Percentiles rank a stretch among this genome's conserved stretches.
Evolutionary conservation across 1,139 yeast genomes (phyloP).

Genomic region (Zhuliangozyma parablackwelliae): DNA sequence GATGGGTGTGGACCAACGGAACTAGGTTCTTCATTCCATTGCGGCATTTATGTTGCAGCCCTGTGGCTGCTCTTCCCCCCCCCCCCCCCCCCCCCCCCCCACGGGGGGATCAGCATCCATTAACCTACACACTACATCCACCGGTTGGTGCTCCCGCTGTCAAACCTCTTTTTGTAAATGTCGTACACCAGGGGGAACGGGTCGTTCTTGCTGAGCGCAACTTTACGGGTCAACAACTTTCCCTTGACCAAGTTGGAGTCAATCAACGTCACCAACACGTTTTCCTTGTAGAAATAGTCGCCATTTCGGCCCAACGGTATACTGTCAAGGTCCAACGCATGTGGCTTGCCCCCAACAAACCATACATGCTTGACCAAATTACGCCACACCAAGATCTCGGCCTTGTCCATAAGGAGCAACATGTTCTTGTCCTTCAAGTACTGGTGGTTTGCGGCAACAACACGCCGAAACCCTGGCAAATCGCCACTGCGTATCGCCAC

Average conservation of each 20-base stretch:
- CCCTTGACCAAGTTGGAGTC: conserved; percentile 54
- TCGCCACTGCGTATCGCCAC: conserved; percentile 38
- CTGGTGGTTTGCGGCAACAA: conserved; percentile 25
- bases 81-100: too few relatives aligned
- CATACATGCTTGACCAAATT: conserved; percentile 40
- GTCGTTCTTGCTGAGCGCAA: conserved; percentile 46
- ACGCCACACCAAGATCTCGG: conserved; percentile 41
- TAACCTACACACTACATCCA: too few relatives aligned
- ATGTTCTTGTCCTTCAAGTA: conserved; percentile 35
- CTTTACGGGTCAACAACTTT: conserved; percentile 43
- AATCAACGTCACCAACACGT: conserved; percentile 44
- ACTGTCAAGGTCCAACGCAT: conserved; percentile 26
- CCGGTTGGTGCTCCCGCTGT: conserved; percentile 4
- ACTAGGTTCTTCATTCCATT: too few relatives aligned
- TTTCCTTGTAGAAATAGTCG: conserved; percentile 39
- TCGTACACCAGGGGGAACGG: conserved; percentile 46
- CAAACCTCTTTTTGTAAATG: conserved; percentile 14
- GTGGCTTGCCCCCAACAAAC: conserved; percentile 23
- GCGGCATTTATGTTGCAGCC: too few relatives aligned
- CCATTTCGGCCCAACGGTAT: conserved; percentile 12
- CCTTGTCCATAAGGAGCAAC: conserved; percentile 24
- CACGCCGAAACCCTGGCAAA: conserved; percentile 25
- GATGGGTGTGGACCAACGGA: too few relatives aligned
- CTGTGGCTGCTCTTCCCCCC: too few relatives aligned
- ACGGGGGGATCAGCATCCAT: too few relatives aligned